A percentile compares a stretch with the other conserved stretches of the same genome.
Conservation (phyloP, 106 monocot species). For the Amphibolis antarctica region DNA sequence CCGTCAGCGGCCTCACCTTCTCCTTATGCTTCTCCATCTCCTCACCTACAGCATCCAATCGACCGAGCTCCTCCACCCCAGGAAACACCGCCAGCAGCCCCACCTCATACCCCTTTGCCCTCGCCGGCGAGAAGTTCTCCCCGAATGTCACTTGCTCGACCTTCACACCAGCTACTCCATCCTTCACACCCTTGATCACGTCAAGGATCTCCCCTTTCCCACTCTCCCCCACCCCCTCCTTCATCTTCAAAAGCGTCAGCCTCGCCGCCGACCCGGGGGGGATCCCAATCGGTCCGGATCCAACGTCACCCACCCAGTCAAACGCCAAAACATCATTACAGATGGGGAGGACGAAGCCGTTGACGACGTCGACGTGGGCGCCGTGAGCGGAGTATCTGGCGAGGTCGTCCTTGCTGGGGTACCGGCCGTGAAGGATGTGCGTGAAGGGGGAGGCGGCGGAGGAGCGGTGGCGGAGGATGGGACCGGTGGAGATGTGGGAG, state of each 20-base stretch:
- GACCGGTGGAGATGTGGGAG: conserved; percentile 47
- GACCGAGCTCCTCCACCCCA: conserved; percentile 42
- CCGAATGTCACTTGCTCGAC: conserved; percentile 45
- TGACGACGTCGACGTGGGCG: conserved; percentile 49
- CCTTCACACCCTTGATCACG: conserved; percentile 14
- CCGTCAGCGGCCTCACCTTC: conserved; percentile 52
- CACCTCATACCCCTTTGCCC: conserved; percentile 72
- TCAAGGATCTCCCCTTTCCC: conserved; percentile 9
- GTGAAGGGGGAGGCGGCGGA: conserved; percentile 45
- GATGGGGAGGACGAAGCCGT: conserved; percentile 44
- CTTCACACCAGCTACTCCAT: not conserved
- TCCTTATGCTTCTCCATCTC: conserved; percentile 44
- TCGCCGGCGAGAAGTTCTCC: conserved; percentile 78
- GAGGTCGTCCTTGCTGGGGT: conserved; percentile 56
- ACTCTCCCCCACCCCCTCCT: conserved; percentile 13
- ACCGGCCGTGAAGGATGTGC: conserved; percentile 78
- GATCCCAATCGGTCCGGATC: not conserved
- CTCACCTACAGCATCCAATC: conserved; percentile 19
- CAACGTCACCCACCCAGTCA: conserved; percentile 50
- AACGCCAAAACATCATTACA: conserved; percentile 66
- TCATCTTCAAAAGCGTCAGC: conserved; percentile 61
- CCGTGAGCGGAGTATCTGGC: conserved; percentile 56
- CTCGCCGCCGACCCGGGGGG: conserved; percentile 31
- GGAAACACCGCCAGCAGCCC: conserved; percentile 51
- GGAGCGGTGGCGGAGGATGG: conserved; percentile 58